These are phyloP conservation scores for Euphorbia celastroides DNA, from an alignment of 441 rosid species.

Conservation along the genomic window DNA sequence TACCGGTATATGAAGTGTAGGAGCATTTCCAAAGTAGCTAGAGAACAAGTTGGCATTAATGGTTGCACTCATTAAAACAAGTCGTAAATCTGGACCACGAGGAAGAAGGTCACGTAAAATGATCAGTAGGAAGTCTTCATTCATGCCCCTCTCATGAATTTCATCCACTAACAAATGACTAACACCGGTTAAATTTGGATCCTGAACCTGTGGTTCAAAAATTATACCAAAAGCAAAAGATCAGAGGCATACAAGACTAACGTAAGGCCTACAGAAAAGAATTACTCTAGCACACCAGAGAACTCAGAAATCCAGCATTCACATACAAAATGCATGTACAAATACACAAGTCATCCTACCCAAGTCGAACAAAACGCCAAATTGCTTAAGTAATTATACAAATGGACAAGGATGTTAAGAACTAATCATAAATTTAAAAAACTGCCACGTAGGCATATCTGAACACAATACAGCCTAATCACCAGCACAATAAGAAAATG, in stretches of 20 bases:
- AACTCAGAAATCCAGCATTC: background rate
- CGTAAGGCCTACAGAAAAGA: background rate
- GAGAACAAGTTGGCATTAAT: constrained; percentile 92
- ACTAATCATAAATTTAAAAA: background rate
- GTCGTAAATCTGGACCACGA: constrained; percentile 74
- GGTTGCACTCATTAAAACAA: constrained; percentile 92
- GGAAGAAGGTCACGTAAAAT: constrained; percentile 89
- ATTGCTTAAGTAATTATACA: background rate
- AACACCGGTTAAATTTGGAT: constrained; percentile 67
- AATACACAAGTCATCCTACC: background rate
- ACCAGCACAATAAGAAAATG: background rate
- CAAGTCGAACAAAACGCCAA: background rate
- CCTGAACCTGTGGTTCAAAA: constrained; percentile 60
- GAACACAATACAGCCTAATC: background rate
- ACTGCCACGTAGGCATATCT: background rate
- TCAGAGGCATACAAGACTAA: background rate
- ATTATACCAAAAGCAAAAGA: constrained; percentile 13
- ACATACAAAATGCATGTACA: background rate
- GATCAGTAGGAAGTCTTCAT: constrained; percentile 87
- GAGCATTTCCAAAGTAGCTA: constrained; percentile 70
- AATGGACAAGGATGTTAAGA: background rate
- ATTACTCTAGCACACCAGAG: background rate
- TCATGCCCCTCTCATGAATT: constrained; percentile 96
- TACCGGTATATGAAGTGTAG: constrained; percentile 80
- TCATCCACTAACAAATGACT: constrained; percentile 96